Base-by-base conservation (phyloP, 2,329 filamentous ascomycete species). In the Penicillium sp. region DNA sequence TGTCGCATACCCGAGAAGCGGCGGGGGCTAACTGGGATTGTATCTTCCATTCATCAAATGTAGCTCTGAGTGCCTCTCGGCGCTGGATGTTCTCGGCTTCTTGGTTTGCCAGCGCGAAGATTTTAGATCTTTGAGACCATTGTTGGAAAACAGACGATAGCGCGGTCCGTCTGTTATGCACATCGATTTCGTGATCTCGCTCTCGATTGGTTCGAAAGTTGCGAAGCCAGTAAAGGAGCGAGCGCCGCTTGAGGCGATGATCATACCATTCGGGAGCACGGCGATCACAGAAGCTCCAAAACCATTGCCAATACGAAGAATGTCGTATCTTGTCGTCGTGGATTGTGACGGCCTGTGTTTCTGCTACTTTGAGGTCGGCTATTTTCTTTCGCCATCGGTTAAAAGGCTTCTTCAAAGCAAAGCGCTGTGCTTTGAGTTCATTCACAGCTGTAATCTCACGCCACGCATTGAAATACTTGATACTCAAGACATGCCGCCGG, bases 401-500 rank as follows among this genome's bases (percentile, higher is more conserved):
- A 45, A 87, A 76, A 48, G 83, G 86, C 53, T 81, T 84, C 43
- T 73, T 77, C 7, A 83, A 62, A 16, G 81, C 74, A 52, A 86
- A 80, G 29, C 80, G 71, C 39, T 79, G 76, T 10, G 77, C 74
- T 60, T 81, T 81, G 37, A 79, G 64, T 51, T 85, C 81, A 59
- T 88, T 86, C 46, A 84, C 79, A 1, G 79, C 78, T 0, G 86
- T 87, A 51, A 89, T 84, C 54, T 85, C 80, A 23, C 83, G 80
- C 88, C 88, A 91, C 7, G 84, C 84, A 54, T 83, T 83, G 70
- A 90, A 91, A 56, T 86, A 87, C 51, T 84, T 83, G 11, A 83
- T 84, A 51, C 87, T 81, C 50, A 94, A 75, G 55, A 92, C 85
- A 67, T 91, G 88, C 57, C 85, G 80, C 58, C 88, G 82, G 18